Conservation (phyloP, 805 yeast genomes). For the Lachancea nothofagi region DNA sequence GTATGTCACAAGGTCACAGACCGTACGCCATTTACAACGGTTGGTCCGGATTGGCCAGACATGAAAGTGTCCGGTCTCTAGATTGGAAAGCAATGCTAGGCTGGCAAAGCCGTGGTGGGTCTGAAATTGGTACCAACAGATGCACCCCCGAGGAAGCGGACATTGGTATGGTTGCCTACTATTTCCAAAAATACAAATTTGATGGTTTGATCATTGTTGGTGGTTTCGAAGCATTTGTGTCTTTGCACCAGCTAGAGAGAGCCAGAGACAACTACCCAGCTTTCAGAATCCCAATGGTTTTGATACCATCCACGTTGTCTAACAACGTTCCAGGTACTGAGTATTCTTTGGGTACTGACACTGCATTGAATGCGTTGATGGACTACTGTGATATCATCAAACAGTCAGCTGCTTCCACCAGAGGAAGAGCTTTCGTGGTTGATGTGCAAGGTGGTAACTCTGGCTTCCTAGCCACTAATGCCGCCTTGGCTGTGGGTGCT, state of each 20-base stretch:
- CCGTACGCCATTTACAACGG: constrained; percentile 93
- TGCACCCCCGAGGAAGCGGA: constrained; percentile 77
- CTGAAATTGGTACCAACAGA: constrained; percentile 95
- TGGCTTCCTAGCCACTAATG: constrained; percentile 85
- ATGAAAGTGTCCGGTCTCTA: constrained; percentile 71
- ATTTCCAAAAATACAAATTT: constrained; percentile 80
- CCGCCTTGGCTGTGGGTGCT: constrained; percentile 85
- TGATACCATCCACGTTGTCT: constrained; percentile 92
- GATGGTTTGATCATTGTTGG: constrained; percentile 91
- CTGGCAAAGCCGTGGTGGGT: constrained; percentile 89
- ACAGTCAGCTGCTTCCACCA: constrained; percentile 89
- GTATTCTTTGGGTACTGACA: constrained; percentile 90
- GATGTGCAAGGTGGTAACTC: constrained; percentile 98
- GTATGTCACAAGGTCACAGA: constrained; percentile 83
- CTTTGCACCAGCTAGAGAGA: constrained; percentile 73
- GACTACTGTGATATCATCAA: constrained; percentile 93
- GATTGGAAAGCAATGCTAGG: constrained; percentile 82
- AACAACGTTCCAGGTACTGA: constrained; percentile 98
- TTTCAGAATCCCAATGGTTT: constrained; percentile 89
- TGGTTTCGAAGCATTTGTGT: constrained; percentile 93
- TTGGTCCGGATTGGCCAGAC: constrained; percentile 83
- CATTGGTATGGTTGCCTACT: constrained; percentile 85
- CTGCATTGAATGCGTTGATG: constrained; percentile 87
- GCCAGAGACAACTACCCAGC: constrained; percentile 83
- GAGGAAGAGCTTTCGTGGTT: constrained; percentile 91